Conservation (phyloP, 78 protist species). For the Tieghemostelium lacteum region DNA sequence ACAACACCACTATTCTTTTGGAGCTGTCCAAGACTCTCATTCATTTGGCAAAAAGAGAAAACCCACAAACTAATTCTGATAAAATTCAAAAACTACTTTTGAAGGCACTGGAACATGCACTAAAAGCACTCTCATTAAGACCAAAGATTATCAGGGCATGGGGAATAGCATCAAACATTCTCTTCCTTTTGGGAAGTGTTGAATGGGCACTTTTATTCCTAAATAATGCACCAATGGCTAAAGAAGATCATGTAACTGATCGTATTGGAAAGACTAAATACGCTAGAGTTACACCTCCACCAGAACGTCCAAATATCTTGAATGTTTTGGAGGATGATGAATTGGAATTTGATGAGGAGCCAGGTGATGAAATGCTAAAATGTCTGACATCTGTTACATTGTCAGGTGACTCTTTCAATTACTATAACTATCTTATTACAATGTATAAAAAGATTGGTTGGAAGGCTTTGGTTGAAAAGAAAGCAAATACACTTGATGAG, state of each 20-base stretch:
- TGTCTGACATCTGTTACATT: conserved; percentile 9
- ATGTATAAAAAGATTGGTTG: conserved; percentile 61
- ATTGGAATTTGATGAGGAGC: conserved; percentile 73
- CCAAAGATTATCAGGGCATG: conserved; percentile 38
- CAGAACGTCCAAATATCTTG: conserved; percentile 47
- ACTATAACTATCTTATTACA: conserved; percentile 11
- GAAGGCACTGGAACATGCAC: conserved; percentile 3
- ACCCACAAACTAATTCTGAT: not conserved
- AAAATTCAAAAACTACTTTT: not conserved
- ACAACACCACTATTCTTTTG: conserved; percentile 33
- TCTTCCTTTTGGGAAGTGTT: conserved; percentile 23
- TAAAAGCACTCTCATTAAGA: conserved; percentile 44
- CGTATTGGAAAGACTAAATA: conserved; percentile 50
- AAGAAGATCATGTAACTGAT: conserved; percentile 16
- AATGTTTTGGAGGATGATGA: conserved; percentile 63
- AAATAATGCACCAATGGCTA: conserved; percentile 48
- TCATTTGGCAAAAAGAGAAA: conserved; percentile 5
- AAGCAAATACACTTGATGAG: conserved; percentile 49
- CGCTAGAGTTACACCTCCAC: conserved; percentile 56
- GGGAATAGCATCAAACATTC: conserved; percentile 19
- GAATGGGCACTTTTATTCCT: conserved; percentile 69
- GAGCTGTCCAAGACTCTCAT: conserved; percentile 13
- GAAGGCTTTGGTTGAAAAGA: conserved; percentile 36
- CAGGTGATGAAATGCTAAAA: conserved; percentile 63
- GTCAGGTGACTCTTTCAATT: conserved; percentile 29